Evolutionary conservation across 1,284 basidiomycete genomes (phyloP), one percentile per base, ranked within the genome.

Genomic region (Boletellus deceptivus): DNA sequence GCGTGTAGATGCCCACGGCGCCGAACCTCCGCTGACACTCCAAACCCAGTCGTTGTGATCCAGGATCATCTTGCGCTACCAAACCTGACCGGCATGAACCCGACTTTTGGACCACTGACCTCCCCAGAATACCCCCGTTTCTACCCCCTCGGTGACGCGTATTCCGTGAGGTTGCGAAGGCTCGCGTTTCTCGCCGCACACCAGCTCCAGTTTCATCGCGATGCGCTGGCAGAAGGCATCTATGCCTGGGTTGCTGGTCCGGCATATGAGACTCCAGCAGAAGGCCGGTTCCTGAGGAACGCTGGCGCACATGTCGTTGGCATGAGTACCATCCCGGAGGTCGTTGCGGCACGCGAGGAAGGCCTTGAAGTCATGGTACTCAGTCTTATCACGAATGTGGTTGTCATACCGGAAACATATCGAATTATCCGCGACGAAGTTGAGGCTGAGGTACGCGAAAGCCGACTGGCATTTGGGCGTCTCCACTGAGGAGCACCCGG

Each of bases 301-400:
- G 80, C 79, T 1, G 90, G 89, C 5, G 89, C 83, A 4, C 89
- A 91, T 60, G 86, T 91, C 8, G 90, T 93, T 2, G 91, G 91
- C 3, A 93, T 93, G 91, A 90, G 86, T 58, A 93, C 91, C 0
- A 80, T 93, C n/a, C 91, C 91, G 0, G 91, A 93, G 71, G 89
- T 93, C n/a, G 72, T 93, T 17, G 87, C 83, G 1, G 91, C 88
- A 18, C 73, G 82, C 45, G 85, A 92, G 61, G 85, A 85, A 58
- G 84, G 84, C 0, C 55, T 93, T 54, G 77, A 88, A 47, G 81
- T 89, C 29, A 72, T 89, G 65, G 90, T 89, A 10, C 73, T 93
- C 41, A 89, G 84, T 56, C 73, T 93, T 38, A 89, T 91, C 39
- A 92, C 91, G 29, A 93, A 93, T 70, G 76, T 79, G 61, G 91